Base-by-base conservation (phyloP, 371 early-diverging fungal species). In the Mortierella sp. region DNA sequence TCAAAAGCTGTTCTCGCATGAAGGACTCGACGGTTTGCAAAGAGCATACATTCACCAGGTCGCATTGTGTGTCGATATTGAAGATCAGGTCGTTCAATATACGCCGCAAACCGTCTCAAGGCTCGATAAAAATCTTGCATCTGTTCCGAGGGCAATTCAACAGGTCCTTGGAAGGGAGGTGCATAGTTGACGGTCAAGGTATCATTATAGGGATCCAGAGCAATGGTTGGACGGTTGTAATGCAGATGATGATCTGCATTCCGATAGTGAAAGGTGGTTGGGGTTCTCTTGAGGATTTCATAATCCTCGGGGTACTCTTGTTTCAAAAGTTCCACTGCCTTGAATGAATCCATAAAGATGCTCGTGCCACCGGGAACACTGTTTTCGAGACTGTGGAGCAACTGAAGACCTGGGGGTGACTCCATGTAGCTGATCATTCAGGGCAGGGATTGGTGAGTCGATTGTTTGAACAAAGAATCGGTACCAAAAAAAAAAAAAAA, bases 131-230 rank as follows among this genome's bases (percentile, higher is more conserved):
- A 94, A n/a, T 68, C 52, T 18, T 63, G 83, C 52, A 89, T 84
- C 29, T 85, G 67, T 7, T 82, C 60, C 1, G 87, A 83, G 12
- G 71, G 63, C 37, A 85, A 59, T 55, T 91, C 91, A 60, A 94
- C 70, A 6, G 94, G 94, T 0, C 95, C 97, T 73, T 94, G 94
- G 84, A 96, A 96, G n/a, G 94, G 96, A 29, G 97, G 97, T 0
- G 95, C 86, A 70, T 95, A 96, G 68, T 91, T 92, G 19, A 96
- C 93, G 21, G 75, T 68, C 12, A 72, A 62, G 7, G 80, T 60
- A 52, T 80, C 65, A 66, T 88, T 87, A 37, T 72, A 26, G 16
- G 83, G 81, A 58, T 86, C 84, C 2, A 83, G 75, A 0, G 86
- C 88, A 64, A 95, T 92, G 9, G 91, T 92, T 6, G 92, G 90